phyloP scores from a whole-genome alignment of 139 green algal genomes.

The Picochlorum costavermella region DNA sequence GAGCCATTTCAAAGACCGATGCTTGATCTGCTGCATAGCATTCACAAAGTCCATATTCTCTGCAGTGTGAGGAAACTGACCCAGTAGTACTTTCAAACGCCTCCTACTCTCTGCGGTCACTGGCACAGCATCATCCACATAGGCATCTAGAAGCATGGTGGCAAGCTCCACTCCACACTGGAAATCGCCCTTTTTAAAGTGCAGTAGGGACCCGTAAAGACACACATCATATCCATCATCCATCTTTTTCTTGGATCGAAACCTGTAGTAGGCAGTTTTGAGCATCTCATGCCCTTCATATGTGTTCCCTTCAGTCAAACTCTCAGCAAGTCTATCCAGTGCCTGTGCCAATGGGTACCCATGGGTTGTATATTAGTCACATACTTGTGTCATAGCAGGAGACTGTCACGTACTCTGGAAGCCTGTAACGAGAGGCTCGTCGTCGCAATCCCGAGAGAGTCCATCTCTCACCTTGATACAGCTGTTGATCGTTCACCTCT shows the following conservation, averaged over 20 bases:
- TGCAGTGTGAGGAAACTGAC: slow-evolving; percentile 9
- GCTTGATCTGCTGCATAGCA: background rate
- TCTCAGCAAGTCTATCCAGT: slow-evolving; percentile 17
- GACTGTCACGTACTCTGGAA: no score
- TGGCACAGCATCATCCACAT: slow-evolving; percentile 6
- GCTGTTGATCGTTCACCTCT: no score
- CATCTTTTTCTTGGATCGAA: slow-evolving; percentile 10
- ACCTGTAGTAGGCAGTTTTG: slow-evolving; percentile 25
- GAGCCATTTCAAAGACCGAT: no score
- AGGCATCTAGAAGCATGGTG: slow-evolving; percentile 26
- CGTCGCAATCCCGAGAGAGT: no score
- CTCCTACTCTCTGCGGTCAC: background rate
- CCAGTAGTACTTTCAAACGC: slow-evolving; percentile 5
- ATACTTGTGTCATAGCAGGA: no score
- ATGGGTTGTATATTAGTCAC: no score
- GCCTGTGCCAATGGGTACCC: slow-evolving; percentile 8
- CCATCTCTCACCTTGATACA: no score
- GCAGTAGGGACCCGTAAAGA: slow-evolving; percentile 19
- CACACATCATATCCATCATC: slow-evolving; percentile 20
- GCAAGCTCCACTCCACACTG: slow-evolving; percentile 29
- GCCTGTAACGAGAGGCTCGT: no score
- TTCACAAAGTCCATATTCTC: background rate
- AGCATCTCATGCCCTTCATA: slow-evolving; percentile 34
- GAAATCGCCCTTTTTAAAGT: slow-evolving; percentile 19
- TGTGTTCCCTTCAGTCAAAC: slow-evolving; percentile 10